Percentiles rank a stretch among this genome's conserved stretches.
Conservation (phyloP, 2,329 filamentous ascomycete species). For the Trichoderma asperellum region DNA sequence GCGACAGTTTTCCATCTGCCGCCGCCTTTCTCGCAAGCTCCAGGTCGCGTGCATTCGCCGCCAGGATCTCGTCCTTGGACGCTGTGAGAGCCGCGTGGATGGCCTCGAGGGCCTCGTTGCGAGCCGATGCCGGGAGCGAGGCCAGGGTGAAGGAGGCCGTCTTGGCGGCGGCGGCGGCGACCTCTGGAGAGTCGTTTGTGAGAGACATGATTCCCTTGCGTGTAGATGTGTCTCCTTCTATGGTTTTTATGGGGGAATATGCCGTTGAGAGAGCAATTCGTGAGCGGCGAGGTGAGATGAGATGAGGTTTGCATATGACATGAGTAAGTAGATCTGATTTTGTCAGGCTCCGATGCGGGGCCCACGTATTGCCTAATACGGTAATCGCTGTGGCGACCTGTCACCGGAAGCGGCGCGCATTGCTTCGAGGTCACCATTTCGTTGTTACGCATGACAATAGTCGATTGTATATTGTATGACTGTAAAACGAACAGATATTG, state of each 20-base stretch:
- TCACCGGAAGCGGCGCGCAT: conserved; percentile 5
- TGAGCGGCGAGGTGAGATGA: not conserved
- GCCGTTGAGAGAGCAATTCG: not conserved
- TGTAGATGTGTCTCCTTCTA: not conserved
- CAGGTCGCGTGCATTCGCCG: conserved; percentile 84
- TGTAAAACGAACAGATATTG: not conserved
- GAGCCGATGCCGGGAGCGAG: conserved; percentile 72
- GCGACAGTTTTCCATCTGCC: conserved; percentile 73
- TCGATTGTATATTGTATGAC: not conserved
- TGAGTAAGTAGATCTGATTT: conserved; percentile 15
- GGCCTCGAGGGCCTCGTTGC: conserved; percentile 82
- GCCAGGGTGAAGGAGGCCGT: conserved; percentile 81
- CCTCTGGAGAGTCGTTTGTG: conserved; percentile 78
- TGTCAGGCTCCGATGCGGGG: conserved; percentile 16
- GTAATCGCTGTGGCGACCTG: conserved; percentile 1
- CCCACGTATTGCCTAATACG: conserved; percentile 7
- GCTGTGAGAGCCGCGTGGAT: conserved; percentile 77
- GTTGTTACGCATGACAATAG: no score
- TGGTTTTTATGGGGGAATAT: not conserved
- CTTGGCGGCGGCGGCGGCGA: conserved; percentile 79
- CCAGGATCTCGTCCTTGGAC: conserved; percentile 75
- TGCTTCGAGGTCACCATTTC: not conserved
- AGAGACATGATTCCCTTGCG: conserved; percentile 69
- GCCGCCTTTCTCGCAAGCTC: conserved; percentile 73
- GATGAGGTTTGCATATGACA: conserved; percentile 1